These are phyloP conservation scores for Aquanectria penicillioides DNA, from an alignment of 2,329 filamentous ascomycete genomes.

Conservation along the genomic window DNA sequence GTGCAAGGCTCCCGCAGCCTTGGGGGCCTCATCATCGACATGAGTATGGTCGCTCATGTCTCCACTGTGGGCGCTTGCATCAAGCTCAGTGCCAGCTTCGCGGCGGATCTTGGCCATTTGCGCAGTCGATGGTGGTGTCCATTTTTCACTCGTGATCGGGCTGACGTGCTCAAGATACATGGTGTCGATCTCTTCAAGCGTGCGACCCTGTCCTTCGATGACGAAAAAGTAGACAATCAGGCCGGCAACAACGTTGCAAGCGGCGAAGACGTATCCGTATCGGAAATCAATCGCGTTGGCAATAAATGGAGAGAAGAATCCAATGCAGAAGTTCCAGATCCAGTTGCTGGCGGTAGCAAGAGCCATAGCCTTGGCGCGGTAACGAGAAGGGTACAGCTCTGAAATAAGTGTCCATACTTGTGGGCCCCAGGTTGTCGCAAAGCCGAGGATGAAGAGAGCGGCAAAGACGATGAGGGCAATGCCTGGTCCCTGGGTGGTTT, in stretches of 20 bases:
- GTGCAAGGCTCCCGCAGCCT: not conserved
- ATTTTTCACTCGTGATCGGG: conserved; percentile 70
- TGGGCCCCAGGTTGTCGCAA: conserved; percentile 74
- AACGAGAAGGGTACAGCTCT: conserved; percentile 72
- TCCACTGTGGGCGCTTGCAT: conserved; percentile 25
- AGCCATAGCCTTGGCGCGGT: conserved; percentile 69
- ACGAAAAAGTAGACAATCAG: conserved; percentile 81
- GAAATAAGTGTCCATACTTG: conserved; percentile 73
- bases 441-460: conserved; percentile 71
- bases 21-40: not conserved
- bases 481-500: conserved; percentile 55
- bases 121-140: conserved; percentile 56
- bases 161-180: conserved; percentile 76
- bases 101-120: conserved; percentile 55
- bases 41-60: not conserved
- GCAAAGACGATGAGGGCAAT: conserved; percentile 72
- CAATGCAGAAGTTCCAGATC: conserved; percentile 79
- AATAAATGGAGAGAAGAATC: conserved; percentile 85
- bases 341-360: conserved; percentile 71
- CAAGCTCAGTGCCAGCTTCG: conserved; percentile 53
- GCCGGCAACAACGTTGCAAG: conserved; percentile 72
- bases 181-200: conserved; percentile 82
- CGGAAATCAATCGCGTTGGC: conserved; percentile 75
- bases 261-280: conserved; percentile 81
- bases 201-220: conserved; percentile 77